These are phyloP conservation scores for Geotrichum carabidarum DNA, from an alignment of 1,139 yeast genomes.

Conservation along the genomic window DNA sequence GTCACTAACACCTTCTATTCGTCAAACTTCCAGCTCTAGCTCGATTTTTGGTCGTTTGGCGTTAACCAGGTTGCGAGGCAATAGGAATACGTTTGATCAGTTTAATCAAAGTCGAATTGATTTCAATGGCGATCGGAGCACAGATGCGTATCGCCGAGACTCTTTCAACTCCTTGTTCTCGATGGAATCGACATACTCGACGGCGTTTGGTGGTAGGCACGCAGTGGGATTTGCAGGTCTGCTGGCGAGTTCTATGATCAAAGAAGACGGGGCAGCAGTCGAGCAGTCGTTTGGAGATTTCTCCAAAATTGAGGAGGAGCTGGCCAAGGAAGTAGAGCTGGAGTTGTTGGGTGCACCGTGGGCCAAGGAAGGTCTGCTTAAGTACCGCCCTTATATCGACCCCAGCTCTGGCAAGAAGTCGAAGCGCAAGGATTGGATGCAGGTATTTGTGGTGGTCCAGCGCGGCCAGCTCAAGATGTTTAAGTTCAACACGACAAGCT, in stretches of 20 bases:
- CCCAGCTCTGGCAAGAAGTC: conserved; percentile 32
- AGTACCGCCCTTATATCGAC: conserved; percentile 44
- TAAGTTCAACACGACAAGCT: conserved; percentile 24
- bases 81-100: conserved; percentile 10
- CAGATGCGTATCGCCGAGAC: conserved; percentile 27
- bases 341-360: conserved; percentile 72
- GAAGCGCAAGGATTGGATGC: conserved; percentile 34
- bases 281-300: conserved; percentile 29
- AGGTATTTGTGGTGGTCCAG: conserved; percentile 37
- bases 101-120: conserved; percentile 29
- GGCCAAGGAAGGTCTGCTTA: conserved; percentile 65
- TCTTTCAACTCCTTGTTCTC: conserved; percentile 33
- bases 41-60: conserved; percentile 16
- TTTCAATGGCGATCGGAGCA: conserved; percentile 9
- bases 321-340: conserved; percentile 50
- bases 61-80: conserved; percentile 9
- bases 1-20: conserved; percentile 18
- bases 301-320: conserved; percentile 30
- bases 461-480: conserved; percentile 38
- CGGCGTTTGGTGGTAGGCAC: conserved; percentile 29
- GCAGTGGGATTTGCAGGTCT: conserved; percentile 38
- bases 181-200: conserved; percentile 27
- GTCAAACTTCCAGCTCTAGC: conserved; percentile 5
- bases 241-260: conserved; percentile 34
- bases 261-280: conserved; percentile 26